phyloP scores from a whole-genome alignment of 805 yeast genomes.

The Candida pini region DNA sequence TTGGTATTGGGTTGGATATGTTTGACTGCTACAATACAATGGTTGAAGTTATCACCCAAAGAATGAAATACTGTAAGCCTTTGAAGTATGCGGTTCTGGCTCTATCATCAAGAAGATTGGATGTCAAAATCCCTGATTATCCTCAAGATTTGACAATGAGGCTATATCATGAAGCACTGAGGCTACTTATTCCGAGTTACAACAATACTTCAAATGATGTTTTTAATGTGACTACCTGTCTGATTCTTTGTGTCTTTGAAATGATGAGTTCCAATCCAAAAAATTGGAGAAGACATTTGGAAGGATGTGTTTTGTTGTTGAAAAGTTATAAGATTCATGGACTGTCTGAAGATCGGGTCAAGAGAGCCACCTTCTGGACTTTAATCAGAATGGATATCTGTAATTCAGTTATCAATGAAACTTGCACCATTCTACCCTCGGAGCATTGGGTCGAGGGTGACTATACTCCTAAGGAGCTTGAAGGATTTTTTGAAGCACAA shows the following conservation, averaged over 20 bases:
- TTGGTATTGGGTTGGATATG: conserved; percentile 37
- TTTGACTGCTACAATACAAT: conserved; percentile 20
- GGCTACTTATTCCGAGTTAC: conserved; percentile 19
- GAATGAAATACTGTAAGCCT: conserved; percentile 12
- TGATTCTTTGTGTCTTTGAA: conserved; percentile 36
- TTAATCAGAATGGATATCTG: conserved; percentile 38
- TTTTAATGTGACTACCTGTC: conserved; percentile 32
- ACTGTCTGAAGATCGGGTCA: conserved; percentile 25
- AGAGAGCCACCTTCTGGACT: conserved; percentile 36
- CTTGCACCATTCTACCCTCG: conserved; percentile 30
- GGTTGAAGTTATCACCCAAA: conserved; percentile 13
- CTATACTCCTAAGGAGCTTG: conserved; percentile 17
- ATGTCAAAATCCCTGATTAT: conserved; percentile 11
- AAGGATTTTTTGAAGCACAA: conserved; percentile 18
- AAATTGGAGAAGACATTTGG: conserved; percentile 36
- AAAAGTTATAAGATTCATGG: conserved; percentile 34
- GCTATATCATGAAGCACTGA: conserved; percentile 31
- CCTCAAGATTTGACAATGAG: conserved; percentile 20
- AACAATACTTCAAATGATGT: conserved; percentile 11
- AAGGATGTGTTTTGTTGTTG: conserved; percentile 35
- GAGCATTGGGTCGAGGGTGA: conserved; percentile 32
- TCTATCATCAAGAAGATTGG: conserved; percentile 17
- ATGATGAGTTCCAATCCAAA: conserved; percentile 38
- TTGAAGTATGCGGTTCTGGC: conserved; percentile 19
- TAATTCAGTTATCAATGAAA: conserved; percentile 35